Evolutionary conservation across 2,329 filamentous ascomycete species (phyloP), one percentile per base, ranked within the genome.

Genomic region (Cordyceps militaris): DNA sequence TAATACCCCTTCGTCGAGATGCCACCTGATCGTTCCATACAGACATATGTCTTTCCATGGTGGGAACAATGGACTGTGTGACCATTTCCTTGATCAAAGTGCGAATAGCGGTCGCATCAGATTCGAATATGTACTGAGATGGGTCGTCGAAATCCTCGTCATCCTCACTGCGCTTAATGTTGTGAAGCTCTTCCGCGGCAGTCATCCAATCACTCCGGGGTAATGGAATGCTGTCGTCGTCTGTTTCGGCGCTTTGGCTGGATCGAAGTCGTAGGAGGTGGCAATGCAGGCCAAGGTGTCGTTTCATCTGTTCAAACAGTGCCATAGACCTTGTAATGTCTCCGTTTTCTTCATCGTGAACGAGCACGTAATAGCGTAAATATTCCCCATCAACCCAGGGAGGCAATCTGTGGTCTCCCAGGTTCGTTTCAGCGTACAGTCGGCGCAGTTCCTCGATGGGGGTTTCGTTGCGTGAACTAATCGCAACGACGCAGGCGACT

Each of bases 11-110:
- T 58, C 95, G 82, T 59, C 90, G 83, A 13, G 95, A 97, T 16
- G 93, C 92, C 26, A 97, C 89, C 71, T 97, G 93, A 66, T 99
- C 94, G 67, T 99, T 99, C 95, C 94, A 99, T 5, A 91, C 79
- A 6, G 91, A 87, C 11, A 96, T 83, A 63, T 89, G 86, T 57
- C 93, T 87, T 73, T 99, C 94, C 95, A 99, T 99, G 42, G 89
- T 92, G 1, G 95, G 94, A 58, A 99, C 81, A 54, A 99, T 85
- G 1, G 93, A 97, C 69, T 97, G 93, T 1, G 89, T 94, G 8
- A 97, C 89, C 79, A 99, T 89, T 70, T 99, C 95, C 32, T 94
- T 86, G 60, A 97, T 84, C 69, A 99, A 95, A 0, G 89, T 89
- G 55, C 86, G 87, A 60, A 99, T 88, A 16, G 91, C 91, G 7